Base-by-base conservation (phyloP, 495 filamentous ascomycete genomes). In the Parachaetomium inaequale region DNA sequence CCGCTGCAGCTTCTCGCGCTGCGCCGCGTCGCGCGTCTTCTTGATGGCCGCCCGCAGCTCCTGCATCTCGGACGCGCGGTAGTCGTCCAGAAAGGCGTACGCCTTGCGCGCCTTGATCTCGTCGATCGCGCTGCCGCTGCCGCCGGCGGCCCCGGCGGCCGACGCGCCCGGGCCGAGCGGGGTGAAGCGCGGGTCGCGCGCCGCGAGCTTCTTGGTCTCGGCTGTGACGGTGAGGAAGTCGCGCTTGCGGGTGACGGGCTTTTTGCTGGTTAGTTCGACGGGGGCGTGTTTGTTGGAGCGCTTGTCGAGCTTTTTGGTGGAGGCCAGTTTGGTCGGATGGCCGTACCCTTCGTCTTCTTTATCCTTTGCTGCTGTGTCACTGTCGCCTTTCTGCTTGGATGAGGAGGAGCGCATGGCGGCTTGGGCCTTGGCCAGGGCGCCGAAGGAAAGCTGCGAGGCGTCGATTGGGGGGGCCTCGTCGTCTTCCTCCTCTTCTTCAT, bases 211-310 rank as follows among this genome's bases (percentile, higher is more conserved):
- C 65, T 84, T 84, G 32, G 78, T 67, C 6, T 77, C 71, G 17
- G 72, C 68, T 10, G 95, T 75, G 12, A 79, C 73, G 5, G 73
- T 68, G 31, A 97, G 77, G 21, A 92, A 87, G 34, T 83, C 86
- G 7, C 92, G 90, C 68, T 80, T 86, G 47, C 94, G 86, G 7
- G 88, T 86, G 25, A 98, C 93, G 25, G 87, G 86, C 12, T 83
- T 84, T 73, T 93, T 96, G 74, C 88, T 89, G 1, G 90, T 86
- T 58, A 91, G 81, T 45, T 90, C 87, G 54, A 84, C 81, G 0
- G 94, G 94, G 0, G 94, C 94, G 72, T 98, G 92, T 72, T 98
- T 98, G 72, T 80, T 89, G 26, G 85, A 67, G 12, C 92, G 87
- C 46, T 68, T 66, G 12, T 68, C 63, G 56, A 43, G 42, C 21